Percentiles rank a stretch among this genome's conserved stretches.
phyloP scores from a whole-genome alignment of 352 stramenopile species.

The Globisporangium middletonii region DNA sequence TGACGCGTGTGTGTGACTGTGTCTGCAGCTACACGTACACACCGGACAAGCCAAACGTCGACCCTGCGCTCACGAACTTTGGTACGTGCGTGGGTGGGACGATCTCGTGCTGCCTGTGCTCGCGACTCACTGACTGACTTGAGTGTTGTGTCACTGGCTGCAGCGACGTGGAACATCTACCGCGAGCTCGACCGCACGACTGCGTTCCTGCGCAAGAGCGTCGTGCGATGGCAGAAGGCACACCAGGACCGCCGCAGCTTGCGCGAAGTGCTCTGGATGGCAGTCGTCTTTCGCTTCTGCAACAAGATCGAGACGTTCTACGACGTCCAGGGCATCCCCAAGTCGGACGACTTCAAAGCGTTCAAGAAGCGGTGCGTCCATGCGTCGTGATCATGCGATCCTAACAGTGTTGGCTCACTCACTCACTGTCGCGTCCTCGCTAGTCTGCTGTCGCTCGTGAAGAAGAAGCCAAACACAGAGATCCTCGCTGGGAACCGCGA shows the following conservation, averaged over 20 bases:
- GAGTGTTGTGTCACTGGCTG: not conserved
- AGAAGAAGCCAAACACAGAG: slow-evolving; percentile 39
- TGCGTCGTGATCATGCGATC: not conserved
- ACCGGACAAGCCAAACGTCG: slow-evolving; percentile 61
- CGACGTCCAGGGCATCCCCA: slow-evolving; percentile 69
- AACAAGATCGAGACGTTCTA: slow-evolving; percentile 83
- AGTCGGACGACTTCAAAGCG: slow-evolving; percentile 48
- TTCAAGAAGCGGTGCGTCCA: slow-evolving; percentile 65
- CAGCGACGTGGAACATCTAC: slow-evolving; percentile 83
- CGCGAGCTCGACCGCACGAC: slow-evolving; percentile 77
- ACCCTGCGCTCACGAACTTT: slow-evolving; percentile 67
- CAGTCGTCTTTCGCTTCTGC: slow-evolving; percentile 73
- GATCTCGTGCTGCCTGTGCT: not conserved
- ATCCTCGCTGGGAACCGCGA: slow-evolving; percentile 57
- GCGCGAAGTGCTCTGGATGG: slow-evolving; percentile 77
- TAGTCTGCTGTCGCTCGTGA: slow-evolving; percentile 43
- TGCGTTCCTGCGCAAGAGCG: slow-evolving; percentile 74
- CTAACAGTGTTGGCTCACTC: not conserved
- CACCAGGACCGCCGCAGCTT: slow-evolving; percentile 66
- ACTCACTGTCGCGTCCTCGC: not conserved
- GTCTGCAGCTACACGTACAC: slow-evolving; percentile 56
- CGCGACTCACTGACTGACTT: not conserved
- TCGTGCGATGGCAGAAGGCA: slow-evolving; percentile 64
- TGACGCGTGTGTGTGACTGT: not conserved
- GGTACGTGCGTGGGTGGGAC: slow-evolving; percentile 26